These are phyloP conservation scores for Mycosphaerelloides madeirae DNA, from an alignment of 2,329 filamentous ascomycete species.

Conservation along the genomic window DNA sequence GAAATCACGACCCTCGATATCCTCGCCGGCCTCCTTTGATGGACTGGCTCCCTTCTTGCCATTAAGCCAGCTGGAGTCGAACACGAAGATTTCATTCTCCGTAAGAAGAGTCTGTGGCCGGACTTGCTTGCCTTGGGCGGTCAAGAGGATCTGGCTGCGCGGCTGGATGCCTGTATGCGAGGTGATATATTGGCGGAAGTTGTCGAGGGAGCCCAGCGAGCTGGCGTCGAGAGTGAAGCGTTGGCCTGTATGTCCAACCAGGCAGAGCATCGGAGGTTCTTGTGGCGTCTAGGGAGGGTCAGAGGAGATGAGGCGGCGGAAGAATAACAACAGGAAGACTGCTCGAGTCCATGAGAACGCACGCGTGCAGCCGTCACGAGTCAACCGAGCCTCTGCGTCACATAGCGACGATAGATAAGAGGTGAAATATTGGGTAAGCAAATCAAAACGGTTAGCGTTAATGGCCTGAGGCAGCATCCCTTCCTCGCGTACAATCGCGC, in stretches of 20 bases:
- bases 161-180: slow-evolving; percentile 67
- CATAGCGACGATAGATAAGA: no score
- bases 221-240: slow-evolving; percentile 73
- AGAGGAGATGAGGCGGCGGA: no score
- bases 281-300: background rate
- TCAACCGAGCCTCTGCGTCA: no score
- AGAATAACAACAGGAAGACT: no score
- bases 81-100: slow-evolving; percentile 90
- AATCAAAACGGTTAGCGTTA: no score
- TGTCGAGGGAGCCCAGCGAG: slow-evolving; percentile 74
- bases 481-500: no score
- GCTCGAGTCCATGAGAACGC: no score
- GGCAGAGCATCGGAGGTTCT: slow-evolving; percentile 12
- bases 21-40: slow-evolving; percentile 39
- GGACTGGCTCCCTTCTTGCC: slow-evolving; percentile 26
- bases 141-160: slow-evolving; percentile 82
- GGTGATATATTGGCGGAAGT: slow-evolving; percentile 75
- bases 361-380: no score
- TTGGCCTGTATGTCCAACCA: slow-evolving; percentile 81
- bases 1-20: slow-evolving; percentile 46
- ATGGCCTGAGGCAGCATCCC: no score
- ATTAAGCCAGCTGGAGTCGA: slow-evolving; percentile 62
- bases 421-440: no score
- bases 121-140: slow-evolving; percentile 75
- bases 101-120: slow-evolving; percentile 73